Percentiles rank a stretch among this genome's conserved stretches.
phyloP scores from a whole-genome alignment of 2,329 filamentous ascomycete genomes.

The Eurotiales sp. region DNA sequence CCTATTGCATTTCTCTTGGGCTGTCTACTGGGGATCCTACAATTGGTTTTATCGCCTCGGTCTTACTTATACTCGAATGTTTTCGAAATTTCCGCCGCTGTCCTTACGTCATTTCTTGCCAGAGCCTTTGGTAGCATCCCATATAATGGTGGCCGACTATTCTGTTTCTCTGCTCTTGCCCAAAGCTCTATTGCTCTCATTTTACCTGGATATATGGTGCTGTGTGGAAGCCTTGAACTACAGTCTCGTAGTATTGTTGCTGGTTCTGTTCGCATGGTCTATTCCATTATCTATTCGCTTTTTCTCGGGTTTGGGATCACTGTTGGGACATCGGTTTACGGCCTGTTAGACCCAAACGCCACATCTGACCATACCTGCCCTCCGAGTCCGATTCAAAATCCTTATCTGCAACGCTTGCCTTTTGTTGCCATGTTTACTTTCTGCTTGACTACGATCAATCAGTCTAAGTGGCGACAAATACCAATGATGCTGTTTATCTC shows the following conservation, averaged over 20 bases:
- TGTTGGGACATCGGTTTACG: constrained; percentile 62
- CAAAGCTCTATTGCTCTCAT: constrained; percentile 72
- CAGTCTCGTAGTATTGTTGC: constrained; percentile 68
- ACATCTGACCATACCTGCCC: constrained; percentile 48
- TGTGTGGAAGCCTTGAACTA: constrained; percentile 61
- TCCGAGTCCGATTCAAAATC: constrained; percentile 49
- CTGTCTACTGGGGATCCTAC: constrained; percentile 68
- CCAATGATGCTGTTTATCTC: constrained; percentile 75
- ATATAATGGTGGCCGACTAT: constrained; percentile 48
- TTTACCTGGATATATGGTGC: constrained; percentile 65
- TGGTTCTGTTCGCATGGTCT: constrained; percentile 72
- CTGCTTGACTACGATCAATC: constrained; percentile 75
- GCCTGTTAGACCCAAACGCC: constrained; percentile 55
- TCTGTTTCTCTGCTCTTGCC: constrained; percentile 69
- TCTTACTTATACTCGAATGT: constrained; percentile 67
- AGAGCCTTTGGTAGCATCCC: constrained; percentile 65
- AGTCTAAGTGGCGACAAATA: constrained; percentile 75
- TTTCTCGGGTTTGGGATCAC: constrained; percentile 72
- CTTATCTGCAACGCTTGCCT: constrained; percentile 56
- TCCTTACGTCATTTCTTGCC: constrained; percentile 66
- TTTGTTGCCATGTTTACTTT: constrained; percentile 74
- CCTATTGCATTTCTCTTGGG: constrained; percentile 76
- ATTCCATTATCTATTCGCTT: constrained; percentile 70
- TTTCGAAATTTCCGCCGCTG: constrained; percentile 62
- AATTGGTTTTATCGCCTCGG: constrained; percentile 69